Percentiles rank a stretch among this genome's conserved stretches.
Evolutionary conservation across 352 stramenopile species (phyloP).

Genomic region (Phytophthora foliorum): DNA sequence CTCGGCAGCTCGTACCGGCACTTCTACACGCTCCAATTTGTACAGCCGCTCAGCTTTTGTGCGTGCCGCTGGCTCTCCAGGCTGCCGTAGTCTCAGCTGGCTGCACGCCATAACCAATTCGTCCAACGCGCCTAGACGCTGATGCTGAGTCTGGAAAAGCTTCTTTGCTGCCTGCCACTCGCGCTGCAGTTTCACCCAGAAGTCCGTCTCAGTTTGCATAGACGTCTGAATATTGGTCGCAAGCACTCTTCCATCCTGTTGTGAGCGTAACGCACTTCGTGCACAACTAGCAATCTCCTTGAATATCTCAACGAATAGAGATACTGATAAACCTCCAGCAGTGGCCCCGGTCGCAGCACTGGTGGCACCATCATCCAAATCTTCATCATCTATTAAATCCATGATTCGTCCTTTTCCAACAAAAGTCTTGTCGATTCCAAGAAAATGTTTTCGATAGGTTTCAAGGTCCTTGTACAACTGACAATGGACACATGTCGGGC

Average conservation of each 20-base stretch:
- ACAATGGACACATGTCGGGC: slow-evolving; percentile 73
- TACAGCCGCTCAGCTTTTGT: slow-evolving; percentile 60
- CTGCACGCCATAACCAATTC: slow-evolving; percentile 84
- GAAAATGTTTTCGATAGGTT: slow-evolving; percentile 62
- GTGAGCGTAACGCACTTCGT: slow-evolving; percentile 26
- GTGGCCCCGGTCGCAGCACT: not conserved
- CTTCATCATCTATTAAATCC: slow-evolving; percentile 23
- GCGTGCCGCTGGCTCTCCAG: slow-evolving; percentile 45
- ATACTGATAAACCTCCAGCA: slow-evolving; percentile 21
- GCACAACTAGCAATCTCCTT: slow-evolving; percentile 54
- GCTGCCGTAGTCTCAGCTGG: slow-evolving; percentile 63
- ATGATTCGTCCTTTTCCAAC: slow-evolving; percentile 18
- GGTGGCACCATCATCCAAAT: slow-evolving; percentile 19
- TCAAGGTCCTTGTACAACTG: slow-evolving; percentile 73
- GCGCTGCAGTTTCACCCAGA: slow-evolving; percentile 56
- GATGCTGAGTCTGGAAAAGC: slow-evolving; percentile 76
- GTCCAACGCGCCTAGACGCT: slow-evolving; percentile 75
- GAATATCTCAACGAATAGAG: slow-evolving; percentile 71
- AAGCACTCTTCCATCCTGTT: slow-evolving; percentile 6
- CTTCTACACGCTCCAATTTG: slow-evolving; percentile 59
- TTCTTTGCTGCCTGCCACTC: slow-evolving; percentile 70
- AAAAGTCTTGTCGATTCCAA: slow-evolving; percentile 54
- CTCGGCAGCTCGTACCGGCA: slow-evolving; percentile 45
- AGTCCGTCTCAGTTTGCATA: slow-evolving; percentile 56
- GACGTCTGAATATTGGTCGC: slow-evolving; percentile 34